phyloP scores from a whole-genome alignment of 345 rosid genomes.

The Aquilaria malaccensis region DNA sequence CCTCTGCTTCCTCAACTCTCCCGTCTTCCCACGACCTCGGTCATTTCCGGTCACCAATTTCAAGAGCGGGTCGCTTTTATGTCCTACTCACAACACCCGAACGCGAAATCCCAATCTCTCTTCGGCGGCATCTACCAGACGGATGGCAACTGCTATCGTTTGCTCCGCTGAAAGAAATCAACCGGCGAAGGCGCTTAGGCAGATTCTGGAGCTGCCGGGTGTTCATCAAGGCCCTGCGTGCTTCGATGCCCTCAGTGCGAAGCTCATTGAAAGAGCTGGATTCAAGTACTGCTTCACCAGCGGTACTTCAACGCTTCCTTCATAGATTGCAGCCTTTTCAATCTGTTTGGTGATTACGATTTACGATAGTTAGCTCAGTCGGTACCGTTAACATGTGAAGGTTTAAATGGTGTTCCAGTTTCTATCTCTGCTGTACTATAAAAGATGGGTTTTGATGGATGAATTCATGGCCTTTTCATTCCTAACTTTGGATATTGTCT shows the following conservation, averaged over 20 bases:
- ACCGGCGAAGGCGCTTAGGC: conserved; percentile 39
- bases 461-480: too few relatives aligned
- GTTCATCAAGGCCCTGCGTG: conserved; percentile 91
- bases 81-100: background rate
- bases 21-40: background rate
- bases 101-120: background rate
- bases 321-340: too few relatives aligned
- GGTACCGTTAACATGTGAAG: too few relatives aligned
- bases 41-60: conserved; percentile 1
- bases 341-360: too few relatives aligned
- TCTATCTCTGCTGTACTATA: too few relatives aligned
- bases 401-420: too few relatives aligned
- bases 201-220: conserved; percentile 59
- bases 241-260: conserved; percentile 93
- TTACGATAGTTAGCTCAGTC: too few relatives aligned
- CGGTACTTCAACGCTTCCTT: conserved; percentile 27
- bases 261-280: conserved; percentile 70
- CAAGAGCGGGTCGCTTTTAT: background rate
- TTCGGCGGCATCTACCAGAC: background rate
- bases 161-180: conserved; percentile 15
- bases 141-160: conserved; percentile 4
- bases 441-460: too few relatives aligned
- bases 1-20: background rate
- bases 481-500: too few relatives aligned
- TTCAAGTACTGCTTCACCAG: conserved; percentile 72